A percentile compares a stretch with the other conserved stretches of the same genome.
phyloP scores from a whole-genome alignment of 495 filamentous ascomycete species.

The Penicillium steckii region DNA sequence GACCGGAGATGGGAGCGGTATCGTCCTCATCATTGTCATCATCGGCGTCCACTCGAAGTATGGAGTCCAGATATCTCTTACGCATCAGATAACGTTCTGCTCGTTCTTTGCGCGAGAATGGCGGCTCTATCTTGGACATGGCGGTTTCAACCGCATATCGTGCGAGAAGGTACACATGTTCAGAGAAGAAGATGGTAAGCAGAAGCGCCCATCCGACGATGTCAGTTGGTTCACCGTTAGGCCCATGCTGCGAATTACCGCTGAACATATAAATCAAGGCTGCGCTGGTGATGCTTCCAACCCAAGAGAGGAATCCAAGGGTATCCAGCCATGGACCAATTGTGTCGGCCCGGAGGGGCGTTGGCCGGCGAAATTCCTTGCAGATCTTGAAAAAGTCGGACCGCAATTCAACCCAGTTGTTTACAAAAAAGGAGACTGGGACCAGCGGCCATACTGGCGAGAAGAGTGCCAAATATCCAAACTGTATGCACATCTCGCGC shows the following conservation, averaged over 20 bases:
- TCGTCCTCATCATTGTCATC: constrained; percentile 22
- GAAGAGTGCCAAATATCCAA: constrained; percentile 92
- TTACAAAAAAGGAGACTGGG: constrained; percentile 83
- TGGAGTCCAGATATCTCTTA: constrained; percentile 64
- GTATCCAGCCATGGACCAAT: constrained; percentile 94
- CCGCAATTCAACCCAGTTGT: constrained; percentile 95
- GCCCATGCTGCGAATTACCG: constrained; percentile 54
- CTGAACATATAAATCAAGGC: constrained; percentile 88
- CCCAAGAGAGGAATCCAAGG: constrained; percentile 85
- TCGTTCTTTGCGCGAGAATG: constrained; percentile 78
- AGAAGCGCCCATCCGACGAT: constrained; percentile 82
- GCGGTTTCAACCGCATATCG: constrained; percentile 67
- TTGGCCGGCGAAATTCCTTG: constrained; percentile 81
- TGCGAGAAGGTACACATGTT: constrained; percentile 78
- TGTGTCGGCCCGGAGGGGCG: constrained; percentile 82
- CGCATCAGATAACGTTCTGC: constrained; percentile 71
- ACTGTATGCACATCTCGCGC: constrained; percentile 94
- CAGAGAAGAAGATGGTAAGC: constrained; percentile 79
- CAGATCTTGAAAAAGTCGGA: constrained; percentile 95
- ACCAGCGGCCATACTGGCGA: constrained; percentile 91
- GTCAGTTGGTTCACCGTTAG: constrained; percentile 53
- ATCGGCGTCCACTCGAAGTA: constrained; percentile 30
- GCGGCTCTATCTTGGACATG: constrained; percentile 78
- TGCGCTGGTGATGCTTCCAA: constrained; percentile 81
- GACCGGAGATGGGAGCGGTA: constrained; percentile 11